Conservation (phyloP, 768 basidiomycete species). For the Rhizopogon salebrosus region DNA sequence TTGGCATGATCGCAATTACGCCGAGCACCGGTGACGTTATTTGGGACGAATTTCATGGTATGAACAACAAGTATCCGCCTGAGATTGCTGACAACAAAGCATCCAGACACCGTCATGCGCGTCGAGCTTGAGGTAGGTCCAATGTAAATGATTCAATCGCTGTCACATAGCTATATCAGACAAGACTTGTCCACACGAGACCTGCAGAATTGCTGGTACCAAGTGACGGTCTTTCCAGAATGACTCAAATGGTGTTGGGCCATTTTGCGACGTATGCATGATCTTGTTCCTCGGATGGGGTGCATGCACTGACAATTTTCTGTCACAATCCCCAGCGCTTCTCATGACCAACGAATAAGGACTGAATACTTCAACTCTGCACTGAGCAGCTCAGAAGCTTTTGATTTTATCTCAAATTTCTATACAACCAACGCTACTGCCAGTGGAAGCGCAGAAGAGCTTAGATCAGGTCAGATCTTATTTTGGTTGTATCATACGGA, state of each 20-base stretch:
- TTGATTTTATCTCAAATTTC: constrained; percentile 58
- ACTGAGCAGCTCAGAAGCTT: constrained; percentile 66
- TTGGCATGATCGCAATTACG: constrained; percentile 75
- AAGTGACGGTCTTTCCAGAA: constrained; percentile 49
- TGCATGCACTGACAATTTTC: constrained; percentile 6
- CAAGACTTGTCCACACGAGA: constrained; percentile 77
- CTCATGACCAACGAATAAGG: constrained; percentile 43
- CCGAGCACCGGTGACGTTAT: constrained; percentile 90
- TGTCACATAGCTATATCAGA: constrained; percentile 42
- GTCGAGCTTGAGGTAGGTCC: constrained; percentile 76
- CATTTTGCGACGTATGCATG: constrained; percentile 60
- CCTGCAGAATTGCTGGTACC: constrained; percentile 81
- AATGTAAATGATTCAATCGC: neutral
- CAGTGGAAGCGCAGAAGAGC: constrained; percentile 39
- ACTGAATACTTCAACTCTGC: constrained; percentile 53
- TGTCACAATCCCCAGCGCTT: constrained; percentile 28
- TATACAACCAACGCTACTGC: constrained; percentile 50
- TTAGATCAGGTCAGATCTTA: constrained; percentile 37
- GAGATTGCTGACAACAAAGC: constrained; percentile 5
- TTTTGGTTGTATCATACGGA: constrained; percentile 7
- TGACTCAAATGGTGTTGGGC: constrained; percentile 70
- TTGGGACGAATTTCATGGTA: constrained; percentile 89
- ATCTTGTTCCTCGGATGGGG: neutral
- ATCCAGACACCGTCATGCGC: constrained; percentile 72
- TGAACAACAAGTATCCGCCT: neutral